Percentiles rank a stretch among this genome's conserved stretches.
Conservation (phyloP, 1,284 basidiomycete species). For the Cryptococcus sp. region DNA sequence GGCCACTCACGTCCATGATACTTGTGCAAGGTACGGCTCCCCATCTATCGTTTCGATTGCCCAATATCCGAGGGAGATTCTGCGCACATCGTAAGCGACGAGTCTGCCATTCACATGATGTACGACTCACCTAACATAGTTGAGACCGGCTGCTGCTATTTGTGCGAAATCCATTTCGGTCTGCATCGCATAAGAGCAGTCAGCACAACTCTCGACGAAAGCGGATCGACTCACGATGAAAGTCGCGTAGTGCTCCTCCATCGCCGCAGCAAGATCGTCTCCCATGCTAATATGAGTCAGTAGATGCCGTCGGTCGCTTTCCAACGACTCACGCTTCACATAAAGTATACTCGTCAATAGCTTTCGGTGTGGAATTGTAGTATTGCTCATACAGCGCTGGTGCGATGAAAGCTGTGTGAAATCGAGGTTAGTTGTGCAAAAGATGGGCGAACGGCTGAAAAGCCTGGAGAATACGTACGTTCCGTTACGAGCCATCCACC, state of each 20-base stretch:
- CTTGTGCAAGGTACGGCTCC: slow-evolving; percentile 76
- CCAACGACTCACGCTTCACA: slow-evolving; percentile 34
- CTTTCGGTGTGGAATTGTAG: slow-evolving; percentile 43
- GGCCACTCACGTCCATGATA: slow-evolving; percentile 65
- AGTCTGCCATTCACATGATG: neutral
- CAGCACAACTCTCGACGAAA: neutral
- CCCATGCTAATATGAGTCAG: slow-evolving; percentile 57
- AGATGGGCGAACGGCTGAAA: neutral
- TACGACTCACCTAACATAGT: slow-evolving; percentile 50
- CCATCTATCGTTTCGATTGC: slow-evolving; percentile 71
- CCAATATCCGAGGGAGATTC: slow-evolving; percentile 83
- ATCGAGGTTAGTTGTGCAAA: slow-evolving; percentile 41
- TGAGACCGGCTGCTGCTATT: slow-evolving; percentile 81
- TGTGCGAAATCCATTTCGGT: slow-evolving; percentile 84
- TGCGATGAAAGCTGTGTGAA: slow-evolving; percentile 79
- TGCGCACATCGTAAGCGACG: slow-evolving; percentile 62
- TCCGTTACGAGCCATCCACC: slow-evolving; percentile 61
- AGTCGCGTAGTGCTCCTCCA: slow-evolving; percentile 77
- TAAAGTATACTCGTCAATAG: slow-evolving; percentile 77
- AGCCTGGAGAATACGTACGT: slow-evolving; percentile 54
- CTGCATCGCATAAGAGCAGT: slow-evolving; percentile 10
- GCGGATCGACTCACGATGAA: slow-evolving; percentile 55
- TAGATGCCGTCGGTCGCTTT: neutral
- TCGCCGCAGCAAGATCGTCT: slow-evolving; percentile 57
- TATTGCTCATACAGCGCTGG: slow-evolving; percentile 73